Evolutionary conservation across 129 eudicot species (phyloP), one percentile per base, ranked within the genome.

Genomic region (Helichrysum umbraculigerum): DNA sequence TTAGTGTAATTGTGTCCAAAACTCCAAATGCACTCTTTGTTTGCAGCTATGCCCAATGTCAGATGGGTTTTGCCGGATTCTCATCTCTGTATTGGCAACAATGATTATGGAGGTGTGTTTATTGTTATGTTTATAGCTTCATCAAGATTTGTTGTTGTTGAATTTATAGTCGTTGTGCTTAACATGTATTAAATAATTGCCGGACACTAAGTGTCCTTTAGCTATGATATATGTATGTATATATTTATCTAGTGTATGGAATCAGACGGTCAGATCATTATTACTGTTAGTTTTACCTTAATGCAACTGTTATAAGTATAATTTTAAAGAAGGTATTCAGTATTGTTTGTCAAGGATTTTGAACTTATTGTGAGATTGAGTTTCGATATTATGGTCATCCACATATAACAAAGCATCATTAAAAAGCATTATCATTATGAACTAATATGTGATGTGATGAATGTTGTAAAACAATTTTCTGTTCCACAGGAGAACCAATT

Each of bases 31-130:
- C 35, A 8, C 66, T 35, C 35, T 57, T 66, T 74, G 21, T 79
- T 73, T 64, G 86, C 85, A 84, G 91, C 81, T 44, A 77, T 84
- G 72, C 85, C 83, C 25, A 65, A 68, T 79, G 91, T 81, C 19
- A 79, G 79, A 69, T 87, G 88, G 91, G 66, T 84, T 78, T 83
- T 84, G 54, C 88, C 86, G 4, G 91, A 87, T 42, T 84, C 88
- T 14, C 78, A 87, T 63, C 44, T 81, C 64, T 42, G 28, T 76
- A 42, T 39, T 39, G 75, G 25, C 25, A 83, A 78, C 57, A 71
- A 76, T 59, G 83, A 54, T 59, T 88, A 83, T 60, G 87, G 86
- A 77, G 92, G 89, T 88, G 67, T 68, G 70, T 30, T 50, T 66
- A 17, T 66, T 51, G 35, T 71, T 76, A 41, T 72, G 30, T 10